These are phyloP conservation scores for Beauveria sp. DNA, from an alignment of 2,329 filamentous ascomycete genomes.

Conservation along the genomic window DNA sequence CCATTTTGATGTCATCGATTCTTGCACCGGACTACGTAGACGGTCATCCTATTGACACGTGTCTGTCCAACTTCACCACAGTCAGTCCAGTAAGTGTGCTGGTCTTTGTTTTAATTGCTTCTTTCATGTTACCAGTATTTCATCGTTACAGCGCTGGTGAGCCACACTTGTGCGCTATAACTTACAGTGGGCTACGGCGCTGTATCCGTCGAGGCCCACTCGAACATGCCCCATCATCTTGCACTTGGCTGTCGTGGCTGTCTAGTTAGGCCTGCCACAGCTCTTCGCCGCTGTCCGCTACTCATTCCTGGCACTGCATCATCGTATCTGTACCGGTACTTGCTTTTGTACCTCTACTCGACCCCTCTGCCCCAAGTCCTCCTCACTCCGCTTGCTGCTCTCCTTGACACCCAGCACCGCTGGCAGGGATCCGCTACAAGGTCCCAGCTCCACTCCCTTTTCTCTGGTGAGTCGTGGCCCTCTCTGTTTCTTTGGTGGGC, in stretches of 20 bases:
- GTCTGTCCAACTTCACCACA: not conserved
- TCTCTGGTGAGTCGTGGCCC: not conserved
- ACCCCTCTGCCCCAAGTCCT: not conserved
- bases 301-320: not conserved
- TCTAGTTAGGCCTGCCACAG: not conserved
- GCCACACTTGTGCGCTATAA: not conserved
- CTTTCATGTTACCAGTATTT: not conserved
- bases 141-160: not conserved
- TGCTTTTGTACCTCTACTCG: not conserved
- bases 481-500: conserved; percentile 1
- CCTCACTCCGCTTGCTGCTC: not conserved
- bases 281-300: not conserved
- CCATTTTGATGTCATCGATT: not conserved
- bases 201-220: not conserved
- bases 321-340: not conserved
- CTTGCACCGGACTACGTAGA: too few relatives aligned
- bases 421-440: conserved; percentile 6
- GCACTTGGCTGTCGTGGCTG: not conserved
- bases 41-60: too few relatives aligned
- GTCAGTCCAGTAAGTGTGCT: not conserved
- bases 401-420: not conserved
- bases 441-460: conserved; percentile 4
- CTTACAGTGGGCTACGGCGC: not conserved
- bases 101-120: not conserved
- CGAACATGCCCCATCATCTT: not conserved